Base-by-base conservation (phyloP, 495 filamentous ascomycete genomes). In the Hyphodiscus hymeniophilus region DNA sequence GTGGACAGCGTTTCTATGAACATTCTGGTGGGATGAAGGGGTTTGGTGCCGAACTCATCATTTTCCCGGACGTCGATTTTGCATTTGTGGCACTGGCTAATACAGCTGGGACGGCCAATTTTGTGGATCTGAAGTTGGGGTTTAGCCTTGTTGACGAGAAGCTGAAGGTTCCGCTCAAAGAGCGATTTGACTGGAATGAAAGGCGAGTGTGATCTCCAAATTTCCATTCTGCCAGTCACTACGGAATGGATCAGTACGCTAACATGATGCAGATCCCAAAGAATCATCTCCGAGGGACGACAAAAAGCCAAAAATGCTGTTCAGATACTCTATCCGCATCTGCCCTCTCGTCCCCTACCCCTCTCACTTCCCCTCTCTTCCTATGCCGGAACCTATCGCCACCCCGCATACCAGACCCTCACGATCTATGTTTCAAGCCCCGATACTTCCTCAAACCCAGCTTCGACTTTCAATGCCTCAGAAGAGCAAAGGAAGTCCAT, bases 41-140 rank as follows among this genome's bases (percentile, higher is more conserved):
- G 0, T 73, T 68, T 44, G 66, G 63, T 1, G 59, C 68, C 0
- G 49, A 66, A 33, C 60, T 78, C 2, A 63, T 63, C 12, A 73
- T 72, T 48, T 45, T 79, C 17, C 74, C 74, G 0, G 60, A 60
- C 5, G 51, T 64, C 21, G 47, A 64, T 6, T 79, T 62, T 38
- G 74, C 71, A 0, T 61, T 75, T 10, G 66, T 67, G 0, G 56
- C 66, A 18, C 63, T 78, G 58, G 68, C 54, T 0, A 79, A 78
- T 42, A 66, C 68, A 8, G 62, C 51, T 11, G 16, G 56, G 18
- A 62, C 64, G 5, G 59, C 57, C 8, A 61, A 64, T 44, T 15
- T 26, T 7, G 56, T 56, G 3, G 57, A 63, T 16, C 20, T 42
- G n/a, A 58, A 56, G 15, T 35, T 73, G 15, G 54, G 62, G 16